A percentile compares a stretch with the other conserved stretches of the same genome.
These are phyloP conservation scores for Sabuloglossum arenarium DNA, from an alignment of 495 filamentous ascomycete genomes.

Conservation along the genomic window DNA sequence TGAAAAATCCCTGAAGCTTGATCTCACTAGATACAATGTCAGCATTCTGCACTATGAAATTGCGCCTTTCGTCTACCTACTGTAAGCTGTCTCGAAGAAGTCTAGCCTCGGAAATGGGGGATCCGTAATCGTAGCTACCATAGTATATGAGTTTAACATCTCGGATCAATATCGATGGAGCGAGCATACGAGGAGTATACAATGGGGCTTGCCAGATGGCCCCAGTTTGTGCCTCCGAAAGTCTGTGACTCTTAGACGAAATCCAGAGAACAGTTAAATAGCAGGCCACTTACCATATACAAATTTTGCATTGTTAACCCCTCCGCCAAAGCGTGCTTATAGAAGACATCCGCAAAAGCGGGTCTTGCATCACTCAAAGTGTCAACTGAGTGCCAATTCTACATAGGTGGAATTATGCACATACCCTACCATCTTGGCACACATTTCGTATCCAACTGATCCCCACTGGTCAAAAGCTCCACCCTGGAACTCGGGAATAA, in stretches of 20 bases:
- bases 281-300: constrained; percentile 7
- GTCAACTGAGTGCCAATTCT: not conserved
- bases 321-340: constrained; percentile 13
- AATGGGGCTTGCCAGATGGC: constrained; percentile 2
- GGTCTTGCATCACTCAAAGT: not conserved
- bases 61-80: not conserved
- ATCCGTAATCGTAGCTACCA: not conserved
- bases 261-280: not conserved
- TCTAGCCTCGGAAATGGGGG: not conserved
- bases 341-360: constrained; percentile 14
- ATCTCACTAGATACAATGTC: not conserved
- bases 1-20: not conserved
- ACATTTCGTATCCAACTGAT: constrained; percentile 10
- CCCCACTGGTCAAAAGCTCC: constrained; percentile 12
- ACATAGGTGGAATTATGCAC: not conserved
- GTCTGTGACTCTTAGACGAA: not conserved
- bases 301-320: constrained; percentile 11
- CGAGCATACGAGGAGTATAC: constrained; percentile 6
- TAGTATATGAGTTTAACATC: not conserved
- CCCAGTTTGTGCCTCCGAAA: constrained; percentile 14
- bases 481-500: constrained; percentile 13
- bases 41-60: not conserved
- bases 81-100: not conserved
- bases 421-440: constrained; percentile 13
- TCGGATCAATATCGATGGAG: not conserved